A percentile compares a stretch with the other conserved stretches of the same genome.
Conservation (phyloP, 805 yeast species). For the Metschnikowia borealis region DNA sequence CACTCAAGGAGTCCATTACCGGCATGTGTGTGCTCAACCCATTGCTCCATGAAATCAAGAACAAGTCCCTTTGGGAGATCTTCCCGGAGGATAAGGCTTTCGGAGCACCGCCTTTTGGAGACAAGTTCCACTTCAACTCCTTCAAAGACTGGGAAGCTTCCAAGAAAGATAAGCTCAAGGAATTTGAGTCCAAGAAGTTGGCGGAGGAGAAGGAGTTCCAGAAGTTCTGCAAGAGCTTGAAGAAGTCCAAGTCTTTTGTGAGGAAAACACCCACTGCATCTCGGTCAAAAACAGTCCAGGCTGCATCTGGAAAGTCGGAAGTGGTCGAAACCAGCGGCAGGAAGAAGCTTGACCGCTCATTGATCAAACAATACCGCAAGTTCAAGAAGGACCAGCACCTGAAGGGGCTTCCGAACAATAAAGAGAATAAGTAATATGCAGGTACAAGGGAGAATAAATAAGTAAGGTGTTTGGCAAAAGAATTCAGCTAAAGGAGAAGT, state of each 20-base stretch:
- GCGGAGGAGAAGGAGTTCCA: slow-evolving; percentile 20
- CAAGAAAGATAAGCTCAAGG: slow-evolving; percentile 20
- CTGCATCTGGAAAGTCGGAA: not conserved
- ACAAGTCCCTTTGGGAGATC: slow-evolving; percentile 38
- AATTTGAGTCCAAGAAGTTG: slow-evolving; percentile 13
- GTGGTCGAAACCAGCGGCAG: slow-evolving; percentile 22
- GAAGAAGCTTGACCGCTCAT: slow-evolving; percentile 32
- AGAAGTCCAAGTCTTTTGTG: slow-evolving; percentile 24
- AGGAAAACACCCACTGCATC: slow-evolving; percentile 13
- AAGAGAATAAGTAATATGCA: slow-evolving; percentile 10
- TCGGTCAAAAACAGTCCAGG: not conserved
- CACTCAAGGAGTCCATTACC: slow-evolving; percentile 35
- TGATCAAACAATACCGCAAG: slow-evolving; percentile 28
- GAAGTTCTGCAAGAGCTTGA: slow-evolving; percentile 21
- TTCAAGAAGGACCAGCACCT: slow-evolving; percentile 13
- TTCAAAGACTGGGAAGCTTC: slow-evolving; percentile 37
- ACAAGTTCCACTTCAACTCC: slow-evolving; percentile 20
- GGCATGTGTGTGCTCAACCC: slow-evolving; percentile 38
- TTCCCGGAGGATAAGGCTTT: slow-evolving; percentile 33
- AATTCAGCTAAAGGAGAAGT: too few species aligned
- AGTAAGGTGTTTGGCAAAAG: not conserved
- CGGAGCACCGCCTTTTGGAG: slow-evolving; percentile 35
- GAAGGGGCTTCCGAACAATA: slow-evolving; percentile 8
- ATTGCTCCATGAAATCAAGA: slow-evolving; percentile 32
- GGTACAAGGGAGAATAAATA: not conserved